phyloP scores from a whole-genome alignment of 805 yeast species.

The Pichia manshurica region DNA sequence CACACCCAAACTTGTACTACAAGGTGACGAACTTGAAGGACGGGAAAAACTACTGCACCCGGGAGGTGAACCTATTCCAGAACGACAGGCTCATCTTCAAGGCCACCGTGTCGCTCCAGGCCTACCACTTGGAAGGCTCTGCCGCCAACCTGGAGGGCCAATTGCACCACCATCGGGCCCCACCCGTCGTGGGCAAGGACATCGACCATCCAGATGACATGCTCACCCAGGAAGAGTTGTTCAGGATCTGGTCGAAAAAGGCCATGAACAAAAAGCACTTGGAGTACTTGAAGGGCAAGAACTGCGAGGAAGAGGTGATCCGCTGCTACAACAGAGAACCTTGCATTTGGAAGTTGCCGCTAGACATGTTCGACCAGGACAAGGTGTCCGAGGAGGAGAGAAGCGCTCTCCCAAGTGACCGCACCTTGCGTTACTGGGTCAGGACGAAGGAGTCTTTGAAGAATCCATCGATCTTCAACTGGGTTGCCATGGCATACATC shows the following conservation, averaged over 20 bases:
- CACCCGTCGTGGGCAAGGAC: conserved; percentile 28
- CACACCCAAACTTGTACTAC: conserved; percentile 42
- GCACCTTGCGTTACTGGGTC: conserved; percentile 30
- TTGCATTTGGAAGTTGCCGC: conserved; percentile 30
- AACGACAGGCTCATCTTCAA: conserved; percentile 44
- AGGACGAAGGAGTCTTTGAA: conserved; percentile 22
- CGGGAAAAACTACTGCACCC: conserved; percentile 46
- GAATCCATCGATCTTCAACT: conserved; percentile 35
- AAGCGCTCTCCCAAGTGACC: conserved; percentile 17
- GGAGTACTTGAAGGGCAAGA: conserved; percentile 19
- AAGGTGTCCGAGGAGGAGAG: conserved; percentile 19
- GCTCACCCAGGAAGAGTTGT: conserved; percentile 25
- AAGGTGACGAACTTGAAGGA: conserved; percentile 47
- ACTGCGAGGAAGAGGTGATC: conserved; percentile 19
- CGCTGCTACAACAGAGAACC: conserved; percentile 30
- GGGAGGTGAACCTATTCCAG: conserved; percentile 54
- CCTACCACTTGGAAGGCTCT: conserved; percentile 28
- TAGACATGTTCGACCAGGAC: conserved; percentile 28
- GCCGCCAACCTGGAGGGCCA: conserved; percentile 28
- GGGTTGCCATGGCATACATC: conserved; percentile 53
- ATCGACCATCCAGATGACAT: conserved; percentile 26
- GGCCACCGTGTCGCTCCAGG: conserved; percentile 45
- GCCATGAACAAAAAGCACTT: conserved; percentile 20
- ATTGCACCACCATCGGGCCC: conserved; percentile 23
- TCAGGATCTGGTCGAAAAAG: conserved; percentile 26